These are phyloP conservation scores for Suillus tomentosus DNA, from an alignment of 768 basidiomycete genomes.

Conservation along the genomic window DNA sequence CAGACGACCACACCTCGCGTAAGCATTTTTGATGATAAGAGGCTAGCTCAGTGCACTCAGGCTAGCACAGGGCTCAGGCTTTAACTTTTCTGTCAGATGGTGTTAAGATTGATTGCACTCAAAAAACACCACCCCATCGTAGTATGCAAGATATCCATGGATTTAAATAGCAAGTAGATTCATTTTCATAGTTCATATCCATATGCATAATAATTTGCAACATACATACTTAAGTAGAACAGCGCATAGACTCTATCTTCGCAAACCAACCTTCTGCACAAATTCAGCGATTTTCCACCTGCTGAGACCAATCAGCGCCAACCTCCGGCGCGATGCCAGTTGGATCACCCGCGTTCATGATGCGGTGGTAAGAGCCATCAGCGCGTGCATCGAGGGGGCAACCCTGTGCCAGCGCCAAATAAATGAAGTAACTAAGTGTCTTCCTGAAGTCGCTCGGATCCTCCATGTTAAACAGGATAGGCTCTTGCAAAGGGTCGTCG, in stretches of 20 bases:
- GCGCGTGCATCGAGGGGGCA: constrained; percentile 17
- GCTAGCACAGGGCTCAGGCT: not conserved
- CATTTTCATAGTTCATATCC: not conserved
- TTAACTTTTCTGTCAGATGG: not conserved
- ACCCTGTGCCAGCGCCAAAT: constrained; percentile 12
- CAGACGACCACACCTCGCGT: too few relatives aligned
- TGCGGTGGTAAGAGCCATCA: constrained; percentile 10
- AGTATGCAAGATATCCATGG: not conserved
- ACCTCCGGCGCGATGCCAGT: constrained; percentile 14
- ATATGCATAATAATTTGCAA: not conserved
- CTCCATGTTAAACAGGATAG: constrained; percentile 15
- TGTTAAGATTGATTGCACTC: not conserved
- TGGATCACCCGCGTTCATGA: constrained; percentile 4
- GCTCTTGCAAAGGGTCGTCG: constrained; percentile 2
- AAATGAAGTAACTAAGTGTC: constrained; percentile 9
- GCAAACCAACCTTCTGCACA: not conserved
- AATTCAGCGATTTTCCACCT: not conserved
- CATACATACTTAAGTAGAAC: too few relatives aligned
- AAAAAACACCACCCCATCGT: not conserved
- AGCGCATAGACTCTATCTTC: not conserved
- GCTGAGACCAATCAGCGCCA: constrained; percentile 10
- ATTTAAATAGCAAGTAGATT: not conserved
- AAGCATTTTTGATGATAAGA: too few relatives aligned
- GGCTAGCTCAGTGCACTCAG: too few relatives aligned
- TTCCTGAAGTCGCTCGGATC: constrained; percentile 5